Base-by-base conservation (phyloP, 192 early-diverging fungal species). In the Entomortierella chlamydospora region DNA sequence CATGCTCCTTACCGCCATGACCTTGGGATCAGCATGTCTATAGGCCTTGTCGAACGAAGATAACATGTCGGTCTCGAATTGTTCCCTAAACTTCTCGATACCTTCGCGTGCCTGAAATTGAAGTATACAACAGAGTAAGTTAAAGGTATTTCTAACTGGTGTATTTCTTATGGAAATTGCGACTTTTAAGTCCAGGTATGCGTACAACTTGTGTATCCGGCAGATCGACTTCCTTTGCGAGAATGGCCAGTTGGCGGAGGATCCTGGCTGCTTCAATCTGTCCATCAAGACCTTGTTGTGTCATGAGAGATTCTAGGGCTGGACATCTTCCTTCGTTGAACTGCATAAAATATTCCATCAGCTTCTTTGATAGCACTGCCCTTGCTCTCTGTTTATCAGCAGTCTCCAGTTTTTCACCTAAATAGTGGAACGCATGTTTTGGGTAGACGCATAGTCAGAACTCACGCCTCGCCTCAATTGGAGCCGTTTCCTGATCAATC, bases 321-420 rank as follows among this genome's bases (percentile, higher is more conserved):
- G 84, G 78, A 9, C 90, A 89, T 28, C 88, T 84, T 11, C 93
- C 95, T 23, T 88, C 85, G 60, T 95, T 95, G 68, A 98, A 94
- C 74, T 98, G 94, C 58, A 95, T 90, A 83, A 95, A 98, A 81
- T 95, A 96, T 65, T 93, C 93, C 41, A 99, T 93, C 31, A 99
- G 83, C 82, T 97, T 95, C 60, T 93, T 89, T 30, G 95, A 93
- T 50, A 98, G 93, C 25, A 91, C 88, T 0, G 97, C 96, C 2
- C 94, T 90, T 64, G 91, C 88, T 61, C 94, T 84, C 61, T 99
- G 96, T 68, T 93, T 95, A 76, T 97, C 95, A 47, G 98, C 94
- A 0, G 92, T 96, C 73, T 99, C 98, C 43, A 99, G 87, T 84
- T 99, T 96, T 78, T 99, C 98, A 61, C 98, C 93, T 92, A 64